These are phyloP conservation scores for Colletotrichum salicis DNA, from an alignment of 2,329 filamentous ascomycete species.

Conservation along the genomic window DNA sequence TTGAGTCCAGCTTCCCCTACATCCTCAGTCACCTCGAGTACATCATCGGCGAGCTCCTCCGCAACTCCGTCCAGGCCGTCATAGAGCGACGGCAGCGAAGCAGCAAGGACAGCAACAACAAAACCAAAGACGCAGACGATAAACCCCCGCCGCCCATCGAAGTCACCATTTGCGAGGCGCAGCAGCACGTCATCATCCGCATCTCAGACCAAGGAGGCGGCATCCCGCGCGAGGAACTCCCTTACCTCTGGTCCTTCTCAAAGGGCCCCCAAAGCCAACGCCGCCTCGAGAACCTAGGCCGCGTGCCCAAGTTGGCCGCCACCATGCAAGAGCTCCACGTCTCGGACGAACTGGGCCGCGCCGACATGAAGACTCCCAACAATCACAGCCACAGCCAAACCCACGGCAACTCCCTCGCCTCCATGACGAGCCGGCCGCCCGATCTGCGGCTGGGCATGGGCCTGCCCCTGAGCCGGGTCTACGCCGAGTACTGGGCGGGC, in stretches of 20 bases:
- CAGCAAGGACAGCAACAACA: conserved; percentile 40
- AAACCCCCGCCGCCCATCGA: conserved; percentile 77
- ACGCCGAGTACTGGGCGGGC: conserved; percentile 98
- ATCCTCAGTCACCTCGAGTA: conserved; percentile 97
- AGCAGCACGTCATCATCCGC: conserved; percentile 94
- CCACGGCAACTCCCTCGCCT: conserved; percentile 75
- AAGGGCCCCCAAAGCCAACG: conserved; percentile 85
- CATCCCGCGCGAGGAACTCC: conserved; percentile 84
- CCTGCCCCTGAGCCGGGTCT: conserved; percentile 90
- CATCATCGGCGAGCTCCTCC: conserved; percentile 92
- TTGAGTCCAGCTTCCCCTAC: conserved; percentile 92
- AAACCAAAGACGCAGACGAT: conserved; percentile 35
- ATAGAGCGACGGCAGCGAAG: conserved; percentile 76
- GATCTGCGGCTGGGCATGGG: conserved; percentile 92
- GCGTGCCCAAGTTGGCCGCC: conserved; percentile 90
- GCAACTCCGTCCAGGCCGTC: conserved; percentile 93
- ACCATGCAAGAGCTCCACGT: conserved; percentile 87
- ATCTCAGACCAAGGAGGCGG: conserved; percentile 96
- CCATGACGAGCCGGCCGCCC: conserved; percentile 84
- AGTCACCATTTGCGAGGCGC: conserved; percentile 92
- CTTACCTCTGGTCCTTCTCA: conserved; percentile 95
- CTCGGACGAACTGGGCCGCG: conserved; percentile 53
- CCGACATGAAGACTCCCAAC: conserved; percentile 54
- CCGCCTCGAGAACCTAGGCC: conserved; percentile 84
- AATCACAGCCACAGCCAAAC: not conserved